These are phyloP conservation scores for Didymellaceae sp. DNA, from an alignment of 2,329 filamentous ascomycete species.

Conservation along the genomic window DNA sequence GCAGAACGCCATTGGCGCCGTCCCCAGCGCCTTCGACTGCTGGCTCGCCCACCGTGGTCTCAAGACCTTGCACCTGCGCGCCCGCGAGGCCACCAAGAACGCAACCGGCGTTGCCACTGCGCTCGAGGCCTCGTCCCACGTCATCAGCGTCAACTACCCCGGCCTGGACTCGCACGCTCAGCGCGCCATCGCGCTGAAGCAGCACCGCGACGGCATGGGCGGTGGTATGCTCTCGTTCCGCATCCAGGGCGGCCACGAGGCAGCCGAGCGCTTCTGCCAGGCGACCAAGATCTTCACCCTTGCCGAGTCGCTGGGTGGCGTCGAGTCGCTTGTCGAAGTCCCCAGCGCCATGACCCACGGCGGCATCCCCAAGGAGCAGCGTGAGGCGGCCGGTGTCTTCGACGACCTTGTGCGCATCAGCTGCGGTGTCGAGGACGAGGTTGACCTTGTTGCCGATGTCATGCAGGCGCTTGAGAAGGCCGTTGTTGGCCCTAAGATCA, in stretches of 20 bases:
- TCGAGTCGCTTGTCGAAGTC: constrained; percentile 90
- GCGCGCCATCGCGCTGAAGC: constrained; percentile 80
- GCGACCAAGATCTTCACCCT: constrained; percentile 88
- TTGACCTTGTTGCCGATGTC: constrained; percentile 83
- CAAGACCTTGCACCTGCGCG: constrained; percentile 94
- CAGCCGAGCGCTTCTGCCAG: constrained; percentile 92
- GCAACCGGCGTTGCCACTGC: constrained; percentile 77
- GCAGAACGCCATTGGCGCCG: constrained; percentile 95
- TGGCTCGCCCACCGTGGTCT: constrained; percentile 97
- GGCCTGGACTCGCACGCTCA: constrained; percentile 88
- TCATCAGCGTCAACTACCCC: constrained; percentile 93
- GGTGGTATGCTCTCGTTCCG: constrained; percentile 98
- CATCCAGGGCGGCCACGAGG: constrained; percentile 82
- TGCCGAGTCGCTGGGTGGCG: constrained; percentile 88
- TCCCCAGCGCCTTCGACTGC: constrained; percentile 93
- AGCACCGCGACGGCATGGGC: constrained; percentile 93
- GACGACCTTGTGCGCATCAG: constrained; percentile 93
- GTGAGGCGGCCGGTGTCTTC: constrained; percentile 91
- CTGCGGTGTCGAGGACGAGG: constrained; percentile 90
- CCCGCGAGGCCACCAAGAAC: constrained; percentile 82
- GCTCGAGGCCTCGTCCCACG: constrained; percentile 79
- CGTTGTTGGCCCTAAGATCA: constrained; percentile 59
- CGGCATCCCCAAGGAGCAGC: constrained; percentile 87
- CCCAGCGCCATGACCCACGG: constrained; percentile 97
- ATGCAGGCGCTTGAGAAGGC: constrained; percentile 82